Evolutionary conservation across 1,284 basidiomycete species (phyloP), one percentile per base, ranked within the genome.

Genomic region (Cryptococcus sp.): DNA sequence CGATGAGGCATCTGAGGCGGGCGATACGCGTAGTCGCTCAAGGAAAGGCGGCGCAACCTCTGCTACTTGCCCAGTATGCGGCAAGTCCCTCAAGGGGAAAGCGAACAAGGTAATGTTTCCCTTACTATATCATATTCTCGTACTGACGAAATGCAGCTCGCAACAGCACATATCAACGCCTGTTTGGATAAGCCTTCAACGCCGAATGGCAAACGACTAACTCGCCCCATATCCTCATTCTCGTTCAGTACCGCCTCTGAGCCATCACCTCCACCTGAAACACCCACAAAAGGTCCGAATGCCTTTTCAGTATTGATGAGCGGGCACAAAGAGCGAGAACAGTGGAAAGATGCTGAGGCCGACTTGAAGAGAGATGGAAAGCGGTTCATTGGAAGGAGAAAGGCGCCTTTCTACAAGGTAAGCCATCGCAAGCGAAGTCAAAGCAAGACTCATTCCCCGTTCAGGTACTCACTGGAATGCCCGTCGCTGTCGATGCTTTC

Each of bases 401-500:
- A 86, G 56, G 91, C 92, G 1, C 93, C 93, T 0, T 96, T 96
- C 73, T 96, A 94, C 79, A 97, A 96, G 79, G 85, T 93, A 46
- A 46, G 65, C 57, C 73, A 25, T 44, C 25, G 41, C 41, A 22
- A 44, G 41, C 10, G 2, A 11, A 44, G 41, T 22, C 7, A 1
- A 15, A 19, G 41, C 41, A 22, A 37, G 29, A 46, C 26, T 46
- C 39, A 46, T 13, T 2, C 29, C 8, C 29, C 25, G 13, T 6
- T 60, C 29, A 82, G 74, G 78, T 83, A n/a, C 79, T 99, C 63
- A 89, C 92, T 64, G 95, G 96, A 2, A 97, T 98, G 93, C 93
- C 94, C 1, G 90, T 98, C 46, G 89, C 93, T 6, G 93, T 97
- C 0, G 95, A 98, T 70, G 93, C 93, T 0, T 98, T 98, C 76